phyloP scores from a whole-genome alignment of 2,329 filamentous ascomycete species.

The Exophiala xenobiotica region DNA sequence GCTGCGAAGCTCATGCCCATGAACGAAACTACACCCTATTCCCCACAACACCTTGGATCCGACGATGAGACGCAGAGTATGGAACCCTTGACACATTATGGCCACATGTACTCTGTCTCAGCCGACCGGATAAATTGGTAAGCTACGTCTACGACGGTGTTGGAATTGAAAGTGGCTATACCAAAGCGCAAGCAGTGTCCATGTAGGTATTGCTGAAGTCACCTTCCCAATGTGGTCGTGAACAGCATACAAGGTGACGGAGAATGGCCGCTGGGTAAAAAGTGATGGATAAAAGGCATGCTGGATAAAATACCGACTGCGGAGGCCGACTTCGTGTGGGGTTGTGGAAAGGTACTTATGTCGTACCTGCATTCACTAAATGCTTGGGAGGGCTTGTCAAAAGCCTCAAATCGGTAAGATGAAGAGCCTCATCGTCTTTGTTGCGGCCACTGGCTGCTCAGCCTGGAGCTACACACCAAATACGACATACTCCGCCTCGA shows the following conservation, averaged over 20 bases:
- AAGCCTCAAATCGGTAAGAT: conserved; percentile 6
- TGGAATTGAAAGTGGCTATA: neutral
- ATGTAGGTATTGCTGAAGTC: neutral
- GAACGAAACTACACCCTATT: too few relatives aligned
- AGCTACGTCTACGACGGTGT: neutral
- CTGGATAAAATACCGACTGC: conserved; percentile 10
- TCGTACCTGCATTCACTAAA: conserved; percentile 14
- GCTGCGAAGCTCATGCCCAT: too few relatives aligned
- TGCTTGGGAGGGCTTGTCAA: conserved; percentile 5
- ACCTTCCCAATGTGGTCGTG: neutral
- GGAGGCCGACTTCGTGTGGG: neutral
- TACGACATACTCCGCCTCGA: conserved; percentile 10
- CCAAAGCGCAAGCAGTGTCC: neutral
- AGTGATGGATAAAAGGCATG: neutral
- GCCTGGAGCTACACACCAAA: conserved; percentile 13
- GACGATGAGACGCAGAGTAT: too few relatives aligned
- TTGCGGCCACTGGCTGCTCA: conserved; percentile 8
- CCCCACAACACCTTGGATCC: too few relatives aligned
- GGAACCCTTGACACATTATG: too few relatives aligned
- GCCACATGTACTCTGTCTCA: too few relatives aligned
- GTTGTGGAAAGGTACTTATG: conserved; percentile 12
- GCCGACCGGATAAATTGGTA: conserved; percentile 5
- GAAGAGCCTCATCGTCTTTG: conserved; percentile 11
- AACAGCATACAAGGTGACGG: conserved; percentile 1
- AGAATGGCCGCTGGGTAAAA: conserved; percentile 16